phyloP scores from a whole-genome alignment of 345 rosid species.

The Carallia pectinifolia region DNA sequence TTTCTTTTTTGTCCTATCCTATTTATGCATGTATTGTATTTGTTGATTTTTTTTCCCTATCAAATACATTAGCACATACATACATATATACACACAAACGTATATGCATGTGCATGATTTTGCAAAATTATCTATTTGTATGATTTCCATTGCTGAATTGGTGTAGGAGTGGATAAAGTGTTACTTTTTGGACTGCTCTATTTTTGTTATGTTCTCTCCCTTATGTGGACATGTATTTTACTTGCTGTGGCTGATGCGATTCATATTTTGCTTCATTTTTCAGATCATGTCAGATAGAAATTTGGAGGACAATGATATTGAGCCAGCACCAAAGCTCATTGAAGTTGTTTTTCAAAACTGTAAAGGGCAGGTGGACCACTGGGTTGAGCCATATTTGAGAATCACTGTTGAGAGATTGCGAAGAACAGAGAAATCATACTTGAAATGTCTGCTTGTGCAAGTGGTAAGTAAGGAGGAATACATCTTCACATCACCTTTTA shows the following conservation, averaged over 20 bases:
- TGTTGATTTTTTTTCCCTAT: no score
- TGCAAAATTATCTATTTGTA: no score
- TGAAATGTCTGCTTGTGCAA: constrained; percentile 95
- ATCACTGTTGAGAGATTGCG: constrained; percentile 77
- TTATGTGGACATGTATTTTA: neutral
- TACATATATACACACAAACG: no score
- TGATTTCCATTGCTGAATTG: neutral
- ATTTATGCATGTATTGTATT: no score
- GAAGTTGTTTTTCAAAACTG: constrained; percentile 97
- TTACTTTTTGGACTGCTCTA: no score
- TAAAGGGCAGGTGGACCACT: constrained; percentile 96
- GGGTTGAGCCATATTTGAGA: constrained; percentile 93
- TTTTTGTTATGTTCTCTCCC: no score
- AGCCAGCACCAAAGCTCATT: constrained; percentile 96
- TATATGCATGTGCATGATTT: no score
- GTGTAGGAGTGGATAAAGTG: neutral
- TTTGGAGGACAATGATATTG: constrained; percentile 87
- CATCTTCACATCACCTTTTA: neutral
- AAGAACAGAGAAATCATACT: constrained; percentile 67
- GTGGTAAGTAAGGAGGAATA: constrained; percentile 58
- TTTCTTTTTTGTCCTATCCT: no score
- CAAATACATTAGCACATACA: no score
- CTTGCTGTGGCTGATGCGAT: neutral
- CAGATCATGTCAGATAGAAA: constrained; percentile 83
- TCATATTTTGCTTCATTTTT: constrained; percentile 1